Conservation (phyloP, 164 flowering plant genomes). For the Chimonanthus salicifolius region DNA sequence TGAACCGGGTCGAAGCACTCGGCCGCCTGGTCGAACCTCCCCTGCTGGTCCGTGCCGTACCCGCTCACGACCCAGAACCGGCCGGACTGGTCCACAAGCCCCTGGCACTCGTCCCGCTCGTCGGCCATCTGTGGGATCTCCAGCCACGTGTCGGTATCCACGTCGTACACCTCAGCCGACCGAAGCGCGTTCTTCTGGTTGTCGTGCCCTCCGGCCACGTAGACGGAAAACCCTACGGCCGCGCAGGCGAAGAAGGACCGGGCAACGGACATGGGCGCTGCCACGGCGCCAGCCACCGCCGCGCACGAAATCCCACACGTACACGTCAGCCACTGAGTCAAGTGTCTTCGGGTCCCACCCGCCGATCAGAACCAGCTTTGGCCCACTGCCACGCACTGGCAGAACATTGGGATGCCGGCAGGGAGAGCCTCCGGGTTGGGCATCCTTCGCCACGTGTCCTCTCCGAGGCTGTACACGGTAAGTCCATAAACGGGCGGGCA, state of each 20-base stretch:
- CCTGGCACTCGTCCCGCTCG: slow-evolving; percentile 29
- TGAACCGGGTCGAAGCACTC: slow-evolving; percentile 22
- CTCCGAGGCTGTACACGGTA: slow-evolving; percentile 15
- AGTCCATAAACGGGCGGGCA: slow-evolving; percentile 19
- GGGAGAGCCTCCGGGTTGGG: not conserved
- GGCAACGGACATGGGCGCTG: slow-evolving; percentile 18
- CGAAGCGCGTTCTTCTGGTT: slow-evolving; percentile 25
- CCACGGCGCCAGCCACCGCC: slow-evolving; percentile 21
- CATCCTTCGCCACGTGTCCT: slow-evolving; percentile 16
- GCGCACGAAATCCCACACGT: slow-evolving; percentile 15
- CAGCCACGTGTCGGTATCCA: slow-evolving; percentile 16
- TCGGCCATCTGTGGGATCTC: slow-evolving; percentile 15
- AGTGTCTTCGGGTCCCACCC: slow-evolving; percentile 34
- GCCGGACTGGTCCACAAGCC: slow-evolving; percentile 13
- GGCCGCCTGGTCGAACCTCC: slow-evolving; percentile 22
- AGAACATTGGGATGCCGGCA: slow-evolving; percentile 24
- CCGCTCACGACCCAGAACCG: slow-evolving; percentile 34
- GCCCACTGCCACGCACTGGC: slow-evolving; percentile 26
- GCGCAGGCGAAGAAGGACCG: slow-evolving; percentile 30
- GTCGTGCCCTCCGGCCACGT: slow-evolving; percentile 32
- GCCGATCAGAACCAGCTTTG: slow-evolving; percentile 27
- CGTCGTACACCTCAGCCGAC: slow-evolving; percentile 21
- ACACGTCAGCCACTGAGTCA: slow-evolving; percentile 24
- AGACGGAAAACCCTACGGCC: slow-evolving; percentile 10
- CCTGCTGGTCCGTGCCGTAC: slow-evolving; percentile 31